Conservation (phyloP, 225 moss, liverwort and hornwort genomes). For the Bryoerythrophyllum caledonicum region DNA sequence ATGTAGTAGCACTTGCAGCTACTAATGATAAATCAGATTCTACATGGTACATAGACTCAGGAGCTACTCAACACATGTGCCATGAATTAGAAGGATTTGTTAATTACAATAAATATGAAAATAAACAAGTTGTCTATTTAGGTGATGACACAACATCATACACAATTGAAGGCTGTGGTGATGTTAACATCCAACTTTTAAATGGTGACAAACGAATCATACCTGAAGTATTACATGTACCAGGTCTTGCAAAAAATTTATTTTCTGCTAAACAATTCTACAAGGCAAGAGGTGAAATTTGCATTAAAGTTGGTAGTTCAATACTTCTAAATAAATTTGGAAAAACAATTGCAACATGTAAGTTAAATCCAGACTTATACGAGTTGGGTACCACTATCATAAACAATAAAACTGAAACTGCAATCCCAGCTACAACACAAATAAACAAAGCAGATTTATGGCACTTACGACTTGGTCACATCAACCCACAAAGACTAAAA, state of each 20-base stretch:
- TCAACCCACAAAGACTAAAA: too few relatives aligned
- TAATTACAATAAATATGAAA: not conserved
- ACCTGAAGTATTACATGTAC: not conserved
- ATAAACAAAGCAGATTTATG: not conserved
- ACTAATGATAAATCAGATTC: not conserved
- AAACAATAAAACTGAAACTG: not conserved
- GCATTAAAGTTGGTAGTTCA: not conserved
- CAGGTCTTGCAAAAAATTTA: not conserved
- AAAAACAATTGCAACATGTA: not conserved
- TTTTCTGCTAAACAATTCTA: not conserved
- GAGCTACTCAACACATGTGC: not conserved
- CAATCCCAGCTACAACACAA: not conserved
- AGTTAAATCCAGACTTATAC: not conserved
- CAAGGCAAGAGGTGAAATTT: not conserved
- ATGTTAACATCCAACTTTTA: not conserved
- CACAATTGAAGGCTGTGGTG: not conserved
- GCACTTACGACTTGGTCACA: not conserved
- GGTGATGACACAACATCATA: not conserved
- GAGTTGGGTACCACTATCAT: not conserved
- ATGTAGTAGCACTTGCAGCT: not conserved
- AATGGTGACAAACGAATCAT: not conserved
- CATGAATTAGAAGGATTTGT: not conserved
- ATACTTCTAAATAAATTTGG: not conserved
- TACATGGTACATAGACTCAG: not conserved
- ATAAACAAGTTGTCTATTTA: too few relatives aligned